phyloP scores from a whole-genome alignment of 2,329 filamentous ascomycete species.

The Diaporthe amygdali region DNA sequence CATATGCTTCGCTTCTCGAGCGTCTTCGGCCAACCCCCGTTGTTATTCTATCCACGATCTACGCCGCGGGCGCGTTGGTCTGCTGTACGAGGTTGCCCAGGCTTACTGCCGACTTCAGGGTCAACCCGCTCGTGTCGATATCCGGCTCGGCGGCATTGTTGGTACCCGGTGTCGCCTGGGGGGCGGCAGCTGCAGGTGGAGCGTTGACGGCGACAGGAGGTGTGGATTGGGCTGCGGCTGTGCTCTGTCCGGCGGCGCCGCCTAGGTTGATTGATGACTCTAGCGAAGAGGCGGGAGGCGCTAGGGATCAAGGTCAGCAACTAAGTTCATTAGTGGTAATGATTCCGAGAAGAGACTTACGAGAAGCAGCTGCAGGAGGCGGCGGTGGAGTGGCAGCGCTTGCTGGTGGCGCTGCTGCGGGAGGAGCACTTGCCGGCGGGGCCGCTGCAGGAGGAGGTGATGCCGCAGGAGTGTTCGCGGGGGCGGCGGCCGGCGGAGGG shows the following conservation, averaged over 20 bases:
- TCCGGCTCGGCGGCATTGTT: conserved; percentile 31
- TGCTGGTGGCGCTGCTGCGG: not conserved
- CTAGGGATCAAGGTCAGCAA: not conserved
- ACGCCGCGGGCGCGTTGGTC: conserved; percentile 26
- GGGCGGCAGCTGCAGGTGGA: conserved; percentile 28
- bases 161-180: conserved; percentile 25
- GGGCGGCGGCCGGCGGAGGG: not conserved
- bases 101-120: conserved; percentile 47
- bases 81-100: conserved; percentile 46
- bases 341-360: not conserved
- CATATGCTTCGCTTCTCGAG: conserved; percentile 1
- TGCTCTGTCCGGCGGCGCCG: conserved; percentile 25
- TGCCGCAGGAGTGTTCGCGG: not conserved
- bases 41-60: not conserved
- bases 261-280: conserved; percentile 36
- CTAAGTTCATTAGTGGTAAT: not conserved
- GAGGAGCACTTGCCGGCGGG: not conserved
- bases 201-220: conserved; percentile 30
- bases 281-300: conserved; percentile 24
- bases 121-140: conserved; percentile 46
- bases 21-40: conserved; percentile 1
- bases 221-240: conserved; percentile 28
- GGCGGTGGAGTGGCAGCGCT: not conserved
- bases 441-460: not conserved
- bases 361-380: conserved; percentile 16